Evolutionary conservation across 371 early-diverging fungal genomes (phyloP).

Genomic region (Lichtheimia hyalospora): DNA sequence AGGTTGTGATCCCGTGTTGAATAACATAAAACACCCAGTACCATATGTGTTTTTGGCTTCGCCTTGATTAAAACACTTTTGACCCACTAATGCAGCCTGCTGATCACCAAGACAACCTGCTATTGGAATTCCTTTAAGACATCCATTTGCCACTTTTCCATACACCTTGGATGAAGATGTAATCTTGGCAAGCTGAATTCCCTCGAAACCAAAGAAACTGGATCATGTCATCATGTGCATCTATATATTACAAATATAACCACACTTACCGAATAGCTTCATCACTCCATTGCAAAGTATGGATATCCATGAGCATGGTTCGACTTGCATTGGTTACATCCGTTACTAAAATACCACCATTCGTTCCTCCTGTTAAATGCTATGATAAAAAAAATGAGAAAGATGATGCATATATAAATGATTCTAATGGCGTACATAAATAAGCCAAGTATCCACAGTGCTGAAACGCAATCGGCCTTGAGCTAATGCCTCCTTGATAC

Average conservation of each 20-base stretch:
- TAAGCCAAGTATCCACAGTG: slow-evolving; percentile 90
- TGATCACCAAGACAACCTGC: slow-evolving; percentile 94
- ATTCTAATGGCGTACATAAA: slow-evolving; percentile 25
- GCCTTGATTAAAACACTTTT: slow-evolving; percentile 74
- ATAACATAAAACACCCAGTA: slow-evolving; percentile 96
- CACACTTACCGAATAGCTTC: slow-evolving; percentile 62
- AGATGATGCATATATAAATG: no score
- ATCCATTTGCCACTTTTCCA: slow-evolving; percentile 61
- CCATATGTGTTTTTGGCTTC: slow-evolving; percentile 95
- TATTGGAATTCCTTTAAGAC: slow-evolving; percentile 70
- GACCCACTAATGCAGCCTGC: slow-evolving; percentile 96
- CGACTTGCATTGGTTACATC: slow-evolving; percentile 96
- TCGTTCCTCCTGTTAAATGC: slow-evolving; percentile 44
- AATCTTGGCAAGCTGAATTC: slow-evolving; percentile 71
- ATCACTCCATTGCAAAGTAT: slow-evolving; percentile 80
- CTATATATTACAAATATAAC: no score
- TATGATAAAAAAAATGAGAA: not conserved
- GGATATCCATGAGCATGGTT: slow-evolving; percentile 92
- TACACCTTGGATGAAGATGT: slow-evolving; percentile 84
- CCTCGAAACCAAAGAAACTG: slow-evolving; percentile 39
- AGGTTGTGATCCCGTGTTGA: slow-evolving; percentile 83
- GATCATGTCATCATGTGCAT: not conserved
- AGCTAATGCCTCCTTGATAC: slow-evolving; percentile 55
- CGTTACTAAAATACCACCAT: slow-evolving; percentile 80
- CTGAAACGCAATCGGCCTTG: slow-evolving; percentile 66